Base-by-base conservation (phyloP, 805 yeast genomes). In the Candida takata region DNA sequence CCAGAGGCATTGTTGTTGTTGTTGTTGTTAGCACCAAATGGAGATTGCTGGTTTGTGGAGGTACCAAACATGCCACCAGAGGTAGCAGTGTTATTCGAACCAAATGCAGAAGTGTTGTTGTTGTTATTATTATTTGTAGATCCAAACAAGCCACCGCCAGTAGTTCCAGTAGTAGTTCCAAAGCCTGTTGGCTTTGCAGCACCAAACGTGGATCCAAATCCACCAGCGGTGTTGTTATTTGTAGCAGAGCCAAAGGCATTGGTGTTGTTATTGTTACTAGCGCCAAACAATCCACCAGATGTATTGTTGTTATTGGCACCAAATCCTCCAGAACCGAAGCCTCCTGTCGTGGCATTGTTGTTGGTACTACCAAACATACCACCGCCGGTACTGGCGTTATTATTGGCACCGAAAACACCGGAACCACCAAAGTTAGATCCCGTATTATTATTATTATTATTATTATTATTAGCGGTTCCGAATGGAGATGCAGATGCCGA, bases 141-240 rank as follows among this genome's bases (percentile, higher is more conserved):
- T 15, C 76, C 77, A 51, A 73, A 73, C 37, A 70, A 50, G 4
- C 72, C 70, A 12, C 69, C 66, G n/a, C 58, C 53, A 9, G 56
- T 41, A 4, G 32, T 21, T 7, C 21, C 25, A 17, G 38, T 16
- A 4, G 34, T 8, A 26, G 42, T 44, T 9, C 66, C 66, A 40
- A 63, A 62, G 2, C 64, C 59, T 9, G 51, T 36, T 20, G 30
- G 31, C 26, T 42, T 37, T 11, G 41, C 24, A 12, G 51, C 47
- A 34, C 55, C 56, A 35, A 52, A 50, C 20, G 51, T 31, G 28
- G 36, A 51, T 36, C 40, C 27, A 27, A 36, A 45, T 44, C 34
- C 50, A 26, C 45, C 51, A 18, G 28, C 17, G 12, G 27, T 27
- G 29, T 54, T 48, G 6, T 57, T 48, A 28, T 45, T 42, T 13